phyloP scores from a whole-genome alignment of 2,329 filamentous ascomycete species.

The Hypocreales sp. region DNA sequence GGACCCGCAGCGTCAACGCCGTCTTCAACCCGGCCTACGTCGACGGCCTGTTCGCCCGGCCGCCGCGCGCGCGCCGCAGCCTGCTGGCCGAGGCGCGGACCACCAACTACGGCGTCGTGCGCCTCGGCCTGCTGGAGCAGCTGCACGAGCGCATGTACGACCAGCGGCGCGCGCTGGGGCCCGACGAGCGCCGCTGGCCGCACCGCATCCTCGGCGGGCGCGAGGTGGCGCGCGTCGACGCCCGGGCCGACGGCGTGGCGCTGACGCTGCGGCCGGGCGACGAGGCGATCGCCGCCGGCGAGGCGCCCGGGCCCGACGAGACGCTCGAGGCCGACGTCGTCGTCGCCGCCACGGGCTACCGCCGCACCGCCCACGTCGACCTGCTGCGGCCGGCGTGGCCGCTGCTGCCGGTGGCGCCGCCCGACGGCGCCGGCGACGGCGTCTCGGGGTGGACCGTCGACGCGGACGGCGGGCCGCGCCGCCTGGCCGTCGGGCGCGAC shows the following conservation, averaged over 20 bases:
- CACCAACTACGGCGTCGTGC: constrained; percentile 91
- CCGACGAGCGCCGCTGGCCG: constrained; percentile 61
- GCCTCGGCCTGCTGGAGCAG: constrained; percentile 76
- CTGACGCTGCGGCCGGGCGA: constrained; percentile 39
- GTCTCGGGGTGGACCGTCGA: constrained; percentile 25
- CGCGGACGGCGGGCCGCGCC: constrained; percentile 20
- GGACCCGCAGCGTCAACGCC: constrained; percentile 64
- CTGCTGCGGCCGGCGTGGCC: constrained; percentile 54
- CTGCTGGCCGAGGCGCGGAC: constrained; percentile 55
- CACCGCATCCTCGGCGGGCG: constrained; percentile 63
- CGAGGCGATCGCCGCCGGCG: constrained; percentile 23
- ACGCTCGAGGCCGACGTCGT: constrained; percentile 62
- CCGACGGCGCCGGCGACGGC: constrained; percentile 13
- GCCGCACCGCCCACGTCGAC: constrained; percentile 59
- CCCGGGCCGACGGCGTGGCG: constrained; percentile 33
- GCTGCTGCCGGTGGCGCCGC: constrained; percentile 43
- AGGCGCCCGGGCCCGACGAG: constrained; percentile 29
- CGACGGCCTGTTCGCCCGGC: constrained; percentile 57
- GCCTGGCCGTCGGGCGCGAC: constrained; percentile 57
- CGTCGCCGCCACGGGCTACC: constrained; percentile 79
- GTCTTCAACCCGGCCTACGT: constrained; percentile 86
- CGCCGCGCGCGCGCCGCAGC: constrained; percentile 43
- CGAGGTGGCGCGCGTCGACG: constrained; percentile 47
- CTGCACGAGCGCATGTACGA: constrained; percentile 82
- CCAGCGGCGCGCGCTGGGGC: constrained; percentile 55